Percentiles rank a stretch among this genome's conserved stretches.
Evolutionary conservation across 2,329 filamentous ascomycete species (phyloP).

Genomic region (Trichoderma brevicompactum): DNA sequence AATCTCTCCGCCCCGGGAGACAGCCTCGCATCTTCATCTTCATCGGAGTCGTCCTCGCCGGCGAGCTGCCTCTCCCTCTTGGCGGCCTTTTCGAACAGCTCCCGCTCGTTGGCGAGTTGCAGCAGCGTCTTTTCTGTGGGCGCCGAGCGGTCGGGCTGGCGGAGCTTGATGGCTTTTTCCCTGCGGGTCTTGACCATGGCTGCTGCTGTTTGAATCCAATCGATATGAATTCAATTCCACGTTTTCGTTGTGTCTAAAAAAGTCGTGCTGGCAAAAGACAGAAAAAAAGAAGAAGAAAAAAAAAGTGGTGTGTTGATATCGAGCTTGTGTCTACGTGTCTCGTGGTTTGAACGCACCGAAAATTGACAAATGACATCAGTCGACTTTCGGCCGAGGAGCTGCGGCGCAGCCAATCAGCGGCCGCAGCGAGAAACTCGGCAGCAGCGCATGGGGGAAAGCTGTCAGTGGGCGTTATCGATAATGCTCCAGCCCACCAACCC

Average conservation of each 20-base stretch:
- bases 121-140: conserved; percentile 70
- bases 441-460: too few species aligned
- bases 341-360: background rate
- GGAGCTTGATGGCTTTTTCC: conserved; percentile 62
- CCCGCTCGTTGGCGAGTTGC: conserved; percentile 68
- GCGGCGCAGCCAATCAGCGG: conserved; percentile 16
- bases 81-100: conserved; percentile 59
- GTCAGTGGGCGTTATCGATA: conserved; percentile 20
- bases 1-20: conserved; percentile 55
- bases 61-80: conserved; percentile 42
- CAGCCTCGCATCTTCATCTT: conserved; percentile 41
- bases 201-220: background rate
- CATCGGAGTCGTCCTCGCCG: conserved; percentile 32
- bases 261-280: background rate
- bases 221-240: background rate
- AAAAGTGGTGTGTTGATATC: background rate
- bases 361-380: conserved; percentile 29
- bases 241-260: background rate
- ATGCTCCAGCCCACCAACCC: background rate
- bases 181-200: conserved; percentile 57
- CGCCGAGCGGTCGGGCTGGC: conserved; percentile 69
- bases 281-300: background rate
- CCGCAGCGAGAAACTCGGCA: background rate
- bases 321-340: conserved; percentile 10
- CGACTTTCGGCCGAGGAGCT: too few species aligned